Evolutionary conservation across 768 basidiomycete genomes (phyloP), one percentile per base, ranked within the genome.

Genomic region (Clathrus columnatus): DNA sequence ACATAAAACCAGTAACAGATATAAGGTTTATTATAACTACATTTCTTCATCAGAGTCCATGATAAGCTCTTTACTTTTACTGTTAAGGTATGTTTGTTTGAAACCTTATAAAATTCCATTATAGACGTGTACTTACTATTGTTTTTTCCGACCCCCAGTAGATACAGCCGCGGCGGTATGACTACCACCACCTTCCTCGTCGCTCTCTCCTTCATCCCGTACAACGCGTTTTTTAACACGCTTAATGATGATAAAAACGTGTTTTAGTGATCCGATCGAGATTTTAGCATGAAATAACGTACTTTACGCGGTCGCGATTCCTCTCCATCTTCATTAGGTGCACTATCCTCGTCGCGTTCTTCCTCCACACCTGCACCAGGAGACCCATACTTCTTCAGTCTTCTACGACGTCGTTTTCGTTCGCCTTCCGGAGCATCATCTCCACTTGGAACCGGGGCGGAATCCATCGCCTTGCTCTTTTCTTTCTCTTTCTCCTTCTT

Each of bases 31-130:
- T 6, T 29, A 55, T 47, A 4, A 10, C 44, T 55, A 73, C 83
- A 84, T 85, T 51, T 87, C 87, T 26, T 89, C 91, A 65, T 93
- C 91, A 2, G 89, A 90, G 65, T 93, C 90, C 6, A 85, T 85
- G 48, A 95, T 80, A 68, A 83, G 78, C 62, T 84, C 91, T 69
- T 90, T 91, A 64, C 88, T 92, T 76, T 93, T 94, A 65, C 91
- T 93, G 59, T 11, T 56, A 50, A 59, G 20, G 36, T 45, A 46
- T 5, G n/a, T 21, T 27, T 32, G 7, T 59, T 49, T 58, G 43
- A 50, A 41, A 14, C 36, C 11, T 4, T 36, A 32, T 11, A 14
- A 36, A 2, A 3, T 36, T 36, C n/a, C 36, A 36, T 14, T n/a
- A 36, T 14, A 7, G n/a, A 45, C 20, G 4, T 7, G 30, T 6